These are phyloP conservation scores for Chaetomium fimeti DNA, from an alignment of 495 filamentous ascomycete genomes.

Conservation along the genomic window DNA sequence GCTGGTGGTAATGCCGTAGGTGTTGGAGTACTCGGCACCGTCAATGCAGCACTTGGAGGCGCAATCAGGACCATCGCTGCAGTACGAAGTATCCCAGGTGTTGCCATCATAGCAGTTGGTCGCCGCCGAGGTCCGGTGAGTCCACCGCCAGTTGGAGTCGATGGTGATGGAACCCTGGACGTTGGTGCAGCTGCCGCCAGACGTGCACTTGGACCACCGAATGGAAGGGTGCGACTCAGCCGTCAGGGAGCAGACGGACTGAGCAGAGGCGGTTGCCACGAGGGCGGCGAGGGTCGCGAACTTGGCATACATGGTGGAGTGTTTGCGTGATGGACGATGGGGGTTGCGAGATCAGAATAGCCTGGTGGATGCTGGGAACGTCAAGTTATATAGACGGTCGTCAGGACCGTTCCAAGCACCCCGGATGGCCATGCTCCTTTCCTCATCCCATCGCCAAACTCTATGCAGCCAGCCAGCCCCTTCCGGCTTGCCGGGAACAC, in stretches of 20 bases:
- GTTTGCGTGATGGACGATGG: conserved; percentile 30
- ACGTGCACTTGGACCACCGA: conserved; percentile 57
- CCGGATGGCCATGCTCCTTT: not conserved
- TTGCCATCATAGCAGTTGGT: conserved; percentile 55
- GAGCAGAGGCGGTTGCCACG: conserved; percentile 46
- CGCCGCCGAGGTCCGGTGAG: conserved; percentile 37
- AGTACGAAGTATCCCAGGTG: conserved; percentile 45
- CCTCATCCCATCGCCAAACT: conserved; percentile 8
- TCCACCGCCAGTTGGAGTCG: conserved; percentile 56
- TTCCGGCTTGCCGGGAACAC: conserved; percentile 25
- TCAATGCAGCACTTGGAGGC: conserved; percentile 50
- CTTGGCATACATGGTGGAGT: conserved; percentile 35
- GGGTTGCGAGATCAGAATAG: conserved; percentile 26
- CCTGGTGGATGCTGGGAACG: conserved; percentile 7
- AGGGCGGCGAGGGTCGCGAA: conserved; percentile 44
- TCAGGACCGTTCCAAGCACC: not conserved
- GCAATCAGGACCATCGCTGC: conserved; percentile 40
- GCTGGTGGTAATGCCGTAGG: conserved; percentile 51
- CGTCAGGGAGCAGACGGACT: conserved; percentile 57
- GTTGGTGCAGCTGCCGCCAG: conserved; percentile 49
- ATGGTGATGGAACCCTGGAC: conserved; percentile 45
- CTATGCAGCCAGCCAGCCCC: conserved; percentile 3
- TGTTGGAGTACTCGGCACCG: conserved; percentile 48
- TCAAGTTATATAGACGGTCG: conserved; percentile 31
- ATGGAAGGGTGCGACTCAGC: conserved; percentile 59